Base-by-base conservation (phyloP, 176 grass and related monocot genomes). In the Aegilops sharonensis region DNA sequence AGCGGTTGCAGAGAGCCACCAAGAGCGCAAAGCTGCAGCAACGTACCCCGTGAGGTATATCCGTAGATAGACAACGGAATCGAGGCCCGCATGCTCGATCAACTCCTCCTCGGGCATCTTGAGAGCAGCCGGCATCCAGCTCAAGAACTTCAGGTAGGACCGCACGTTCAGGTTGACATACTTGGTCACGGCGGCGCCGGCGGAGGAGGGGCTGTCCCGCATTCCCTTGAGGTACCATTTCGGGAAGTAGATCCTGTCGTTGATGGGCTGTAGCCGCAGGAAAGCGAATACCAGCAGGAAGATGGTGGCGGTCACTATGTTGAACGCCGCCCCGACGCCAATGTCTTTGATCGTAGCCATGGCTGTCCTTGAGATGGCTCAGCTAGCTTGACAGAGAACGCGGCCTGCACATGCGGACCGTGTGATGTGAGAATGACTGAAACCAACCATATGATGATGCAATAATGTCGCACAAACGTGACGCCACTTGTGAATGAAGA, bases 151-250 rank as follows among this genome's bases (percentile, higher is more conserved):
- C 54, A 98, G 63, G 83, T 98, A 98, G 0, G 93, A 92, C 54
- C 89, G 92, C 60, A 78, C 36, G 29, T 96, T 80, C 40, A 96
- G 78, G 82, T 99, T 99, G 87, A 99, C 90, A 81, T 96, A 85
- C 71, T 96, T 99, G 3, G 87, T 80, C 62, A 96, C 76, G 34
- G 90, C 75, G 18, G 71, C 66, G 37, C 94, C 94, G 25, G 92
- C 87, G 18, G 61, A 56, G 47, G 81, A 61, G 4, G 94, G 97
- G 66, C 72, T 96, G 83, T 86, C 95, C 54, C 97, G 94, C 77
- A 94, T 89, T 10, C 97, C 97, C 39, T 89, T 91, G 74, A 99
- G 87, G 74, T 99, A 99, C 94, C 97, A 99, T 91, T 99, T 99
- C 43, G 97, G 92, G 56, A 99, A 99, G 84, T 90, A 99, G 25